phyloP scores from a whole-genome alignment of 805 yeast species.

The Sugiyamaella lignohabitans region DNA sequence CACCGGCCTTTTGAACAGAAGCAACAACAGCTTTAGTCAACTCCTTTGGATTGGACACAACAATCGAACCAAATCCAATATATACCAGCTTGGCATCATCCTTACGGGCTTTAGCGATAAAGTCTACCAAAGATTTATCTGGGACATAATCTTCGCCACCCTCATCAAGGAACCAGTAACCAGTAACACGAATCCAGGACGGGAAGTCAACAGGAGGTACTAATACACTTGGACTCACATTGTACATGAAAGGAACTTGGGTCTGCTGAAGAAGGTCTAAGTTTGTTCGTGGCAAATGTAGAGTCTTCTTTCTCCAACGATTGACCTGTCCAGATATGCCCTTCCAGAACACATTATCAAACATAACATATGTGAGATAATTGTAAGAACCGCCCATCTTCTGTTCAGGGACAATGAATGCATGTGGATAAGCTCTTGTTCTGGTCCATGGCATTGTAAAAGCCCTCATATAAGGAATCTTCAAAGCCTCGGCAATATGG shows the following conservation, averaged over 20 bases:
- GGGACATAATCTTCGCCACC: slow-evolving; percentile 49
- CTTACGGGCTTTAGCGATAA: slow-evolving; percentile 54
- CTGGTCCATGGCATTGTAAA: slow-evolving; percentile 99
- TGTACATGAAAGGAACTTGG: slow-evolving; percentile 82
- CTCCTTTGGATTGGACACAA: slow-evolving; percentile 73
- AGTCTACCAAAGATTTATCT: slow-evolving; percentile 48
- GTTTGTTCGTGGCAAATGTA: slow-evolving; percentile 62
- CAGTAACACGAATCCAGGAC: slow-evolving; percentile 94
- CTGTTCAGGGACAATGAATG: slow-evolving; percentile 90
- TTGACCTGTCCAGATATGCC: slow-evolving; percentile 85
- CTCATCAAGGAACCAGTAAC: slow-evolving; percentile 90
- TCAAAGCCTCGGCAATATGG: slow-evolving; percentile 88
- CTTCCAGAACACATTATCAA: slow-evolving; percentile 89
- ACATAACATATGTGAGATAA: slow-evolving; percentile 84
- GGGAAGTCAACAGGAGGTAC: slow-evolving; percentile 92
- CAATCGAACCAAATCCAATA: slow-evolving; percentile 94
- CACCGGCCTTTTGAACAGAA: slow-evolving; percentile 75
- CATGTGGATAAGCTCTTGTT: slow-evolving; percentile 94
- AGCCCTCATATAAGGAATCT: slow-evolving; percentile 87
- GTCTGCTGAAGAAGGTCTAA: slow-evolving; percentile 65
- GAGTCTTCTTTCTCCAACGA: slow-evolving; percentile 69
- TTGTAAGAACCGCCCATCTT: slow-evolving; percentile 90
- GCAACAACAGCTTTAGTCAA: slow-evolving; percentile 72
- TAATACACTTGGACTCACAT: slow-evolving; percentile 78
- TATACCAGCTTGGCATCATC: slow-evolving; percentile 71